Evolutionary conservation across 345 rosid genomes (phyloP).

Genomic region (Excoecaria cochinchinensis): DNA sequence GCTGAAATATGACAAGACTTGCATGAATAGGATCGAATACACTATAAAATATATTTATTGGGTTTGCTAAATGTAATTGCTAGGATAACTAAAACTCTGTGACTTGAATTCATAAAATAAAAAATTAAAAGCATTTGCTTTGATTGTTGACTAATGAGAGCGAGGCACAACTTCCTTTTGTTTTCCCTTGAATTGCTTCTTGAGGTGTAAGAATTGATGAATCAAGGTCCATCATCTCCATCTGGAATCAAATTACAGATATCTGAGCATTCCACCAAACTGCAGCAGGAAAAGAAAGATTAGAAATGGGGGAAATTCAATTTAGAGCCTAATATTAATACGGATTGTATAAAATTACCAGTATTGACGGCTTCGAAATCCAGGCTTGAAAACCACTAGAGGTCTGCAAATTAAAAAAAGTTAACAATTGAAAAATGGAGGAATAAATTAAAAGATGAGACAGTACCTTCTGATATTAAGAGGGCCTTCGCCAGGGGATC

Average conservation of each 20-base stretch:
- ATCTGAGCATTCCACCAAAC: conserved; percentile 91
- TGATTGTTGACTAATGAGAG: not conserved
- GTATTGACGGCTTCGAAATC: conserved; percentile 85
- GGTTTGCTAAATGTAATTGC: no score
- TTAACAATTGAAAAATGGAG: not conserved
- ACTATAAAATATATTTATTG: no score
- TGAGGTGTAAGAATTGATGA: no score
- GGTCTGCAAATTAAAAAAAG: conserved; percentile 42
- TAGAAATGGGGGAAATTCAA: no score
- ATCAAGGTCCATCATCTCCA: conserved; percentile 68
- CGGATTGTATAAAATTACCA: conserved; percentile 39
- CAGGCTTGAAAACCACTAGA: conserved; percentile 79
- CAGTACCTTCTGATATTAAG: conserved; percentile 64
- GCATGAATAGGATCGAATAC: no score
- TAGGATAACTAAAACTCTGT: no score
- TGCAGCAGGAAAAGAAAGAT: conserved; percentile 23
- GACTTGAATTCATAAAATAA: no score
- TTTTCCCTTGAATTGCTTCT: no score
- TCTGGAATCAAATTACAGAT: conserved; percentile 86
- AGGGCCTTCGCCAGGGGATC: conserved; percentile 87
- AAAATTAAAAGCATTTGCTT: no score
- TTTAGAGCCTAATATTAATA: not conserved
- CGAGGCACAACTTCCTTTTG: no score
- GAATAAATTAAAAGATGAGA: not conserved
- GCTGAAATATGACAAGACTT: no score